These are phyloP conservation scores for Phalaenopsis aphrodite DNA, from an alignment of 106 monocot genomes.

Conservation along the genomic window DNA sequence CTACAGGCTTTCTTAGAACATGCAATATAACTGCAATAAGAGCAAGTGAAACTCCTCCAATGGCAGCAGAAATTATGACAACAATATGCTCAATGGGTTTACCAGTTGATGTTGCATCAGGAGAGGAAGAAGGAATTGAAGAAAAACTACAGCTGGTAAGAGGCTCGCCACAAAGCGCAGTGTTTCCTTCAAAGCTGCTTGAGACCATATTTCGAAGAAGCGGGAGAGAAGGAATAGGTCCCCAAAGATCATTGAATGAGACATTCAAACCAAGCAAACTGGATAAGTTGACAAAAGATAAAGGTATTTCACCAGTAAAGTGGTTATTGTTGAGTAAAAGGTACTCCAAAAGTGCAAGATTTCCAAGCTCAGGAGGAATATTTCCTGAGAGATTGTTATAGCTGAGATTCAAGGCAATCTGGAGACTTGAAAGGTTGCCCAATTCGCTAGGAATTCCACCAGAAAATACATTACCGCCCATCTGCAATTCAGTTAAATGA, in stretches of 20 bases:
- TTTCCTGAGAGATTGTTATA: conserved; percentile 70
- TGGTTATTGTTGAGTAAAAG: conserved; percentile 82
- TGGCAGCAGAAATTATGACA: conserved; percentile 58
- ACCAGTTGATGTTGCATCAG: conserved; percentile 4
- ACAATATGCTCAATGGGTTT: conserved; percentile 42
- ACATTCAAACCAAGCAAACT: conserved; percentile 78
- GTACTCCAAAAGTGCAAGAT: conserved; percentile 62
- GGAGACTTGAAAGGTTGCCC: conserved; percentile 70
- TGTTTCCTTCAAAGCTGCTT: conserved; percentile 73
- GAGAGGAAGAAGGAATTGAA: conserved; percentile 20
- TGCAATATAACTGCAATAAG: conserved; percentile 65
- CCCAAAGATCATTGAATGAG: conserved; percentile 80
- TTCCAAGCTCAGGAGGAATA: conserved; percentile 77
- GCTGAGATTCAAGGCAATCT: conserved; percentile 90
- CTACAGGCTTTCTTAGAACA: conserved; percentile 53
- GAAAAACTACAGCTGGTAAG: conserved; percentile 40
- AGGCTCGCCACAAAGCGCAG: conserved; percentile 79
- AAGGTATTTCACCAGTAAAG: conserved; percentile 75
- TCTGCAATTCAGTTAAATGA: conserved; percentile 74
- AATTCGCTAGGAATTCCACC: conserved; percentile 72
- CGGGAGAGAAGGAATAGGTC: conserved; percentile 53
- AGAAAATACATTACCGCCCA: conserved; percentile 78
- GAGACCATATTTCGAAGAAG: conserved; percentile 52
- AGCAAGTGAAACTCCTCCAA: conserved; percentile 74
- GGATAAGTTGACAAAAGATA: conserved; percentile 62